Conservation (phyloP, 2,329 filamentous ascomycete species). For the Eutypella sp. region DNA sequence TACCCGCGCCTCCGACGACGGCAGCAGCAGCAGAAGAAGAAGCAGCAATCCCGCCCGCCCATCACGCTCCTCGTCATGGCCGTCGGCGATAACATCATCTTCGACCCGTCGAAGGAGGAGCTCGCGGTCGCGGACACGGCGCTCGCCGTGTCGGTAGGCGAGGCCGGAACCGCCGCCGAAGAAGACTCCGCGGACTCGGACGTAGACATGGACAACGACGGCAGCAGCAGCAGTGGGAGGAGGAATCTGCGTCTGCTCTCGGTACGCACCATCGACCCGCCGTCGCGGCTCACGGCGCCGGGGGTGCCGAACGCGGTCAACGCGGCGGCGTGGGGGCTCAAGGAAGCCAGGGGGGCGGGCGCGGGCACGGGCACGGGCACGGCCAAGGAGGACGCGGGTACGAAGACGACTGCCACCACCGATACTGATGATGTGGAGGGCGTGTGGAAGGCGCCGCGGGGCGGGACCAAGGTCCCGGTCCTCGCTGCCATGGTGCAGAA, state of each 20-base stretch:
- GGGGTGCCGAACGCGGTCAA: conserved; percentile 63
- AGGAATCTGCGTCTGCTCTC: conserved; percentile 57
- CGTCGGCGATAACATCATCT: conserved; percentile 83
- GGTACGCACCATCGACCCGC: conserved; percentile 69
- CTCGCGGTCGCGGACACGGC: conserved; percentile 88
- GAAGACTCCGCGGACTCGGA: conserved; percentile 30
- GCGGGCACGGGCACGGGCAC: conserved; percentile 37
- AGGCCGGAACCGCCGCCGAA: conserved; percentile 24
- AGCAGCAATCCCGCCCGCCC: conserved; percentile 56
- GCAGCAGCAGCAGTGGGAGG: conserved; percentile 9
- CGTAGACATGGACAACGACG: conserved; percentile 29
- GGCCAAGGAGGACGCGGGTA: conserved; percentile 34
- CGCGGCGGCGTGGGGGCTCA: conserved; percentile 41
- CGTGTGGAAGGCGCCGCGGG: conserved; percentile 81
- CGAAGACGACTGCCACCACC: conserved; percentile 35
- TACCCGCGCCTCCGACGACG: conserved; percentile 52
- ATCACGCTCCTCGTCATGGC: conserved; percentile 87
- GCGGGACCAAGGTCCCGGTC: conserved; percentile 72
- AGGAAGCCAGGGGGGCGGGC: conserved; percentile 24
- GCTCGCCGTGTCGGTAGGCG: conserved; percentile 75
- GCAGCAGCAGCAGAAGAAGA: conserved; percentile 7
- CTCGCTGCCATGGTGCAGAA: conserved; percentile 71
- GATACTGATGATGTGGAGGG: conserved; percentile 59
- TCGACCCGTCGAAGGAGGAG: conserved; percentile 88
- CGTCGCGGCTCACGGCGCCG: conserved; percentile 66